These are phyloP conservation scores for Wickerhamomyces ciferrii DNA, from an alignment of 805 yeast genomes.

Conservation along the genomic window DNA sequence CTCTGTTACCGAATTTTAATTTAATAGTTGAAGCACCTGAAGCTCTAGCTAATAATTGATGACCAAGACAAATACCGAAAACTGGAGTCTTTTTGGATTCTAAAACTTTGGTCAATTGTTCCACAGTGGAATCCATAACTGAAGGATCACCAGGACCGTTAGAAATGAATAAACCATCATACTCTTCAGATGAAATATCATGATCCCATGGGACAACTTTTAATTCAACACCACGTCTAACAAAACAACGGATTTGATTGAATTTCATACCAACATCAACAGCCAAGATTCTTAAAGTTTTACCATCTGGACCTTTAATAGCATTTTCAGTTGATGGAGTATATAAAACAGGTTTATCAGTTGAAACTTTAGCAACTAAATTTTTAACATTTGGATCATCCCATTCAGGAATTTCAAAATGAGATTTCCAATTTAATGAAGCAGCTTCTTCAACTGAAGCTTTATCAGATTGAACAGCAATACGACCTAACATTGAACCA, in stretches of 20 bases:
- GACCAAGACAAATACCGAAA: slow-evolving; percentile 98
- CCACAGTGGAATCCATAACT: slow-evolving; percentile 65
- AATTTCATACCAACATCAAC: slow-evolving; percentile 97
- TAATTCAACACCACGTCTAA: slow-evolving; percentile 92
- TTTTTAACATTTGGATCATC: slow-evolving; percentile 88
- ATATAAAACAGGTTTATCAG: slow-evolving; percentile 69
- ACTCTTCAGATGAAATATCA: slow-evolving; percentile 73
- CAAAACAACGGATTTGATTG: slow-evolving; percentile 96
- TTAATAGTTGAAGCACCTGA: slow-evolving; percentile 90
- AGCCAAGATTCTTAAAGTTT: slow-evolving; percentile 76
- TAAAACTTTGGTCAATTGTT: slow-evolving; percentile 51
- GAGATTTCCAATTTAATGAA: slow-evolving; percentile 49
- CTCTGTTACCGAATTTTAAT: slow-evolving; percentile 97
- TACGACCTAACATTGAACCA: slow-evolving; percentile 92
- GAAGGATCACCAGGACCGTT: slow-evolving; percentile 99
- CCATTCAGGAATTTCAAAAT: slow-evolving; percentile 81
- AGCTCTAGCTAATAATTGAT: slow-evolving; percentile 93
- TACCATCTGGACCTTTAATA: slow-evolving; percentile 65
- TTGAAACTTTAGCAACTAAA: slow-evolving; percentile 88
- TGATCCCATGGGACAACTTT: slow-evolving; percentile 95
- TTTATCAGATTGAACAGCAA: slow-evolving; percentile 52
- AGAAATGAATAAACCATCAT: slow-evolving; percentile 93
- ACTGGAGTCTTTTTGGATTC: slow-evolving; percentile 75
- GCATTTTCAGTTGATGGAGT: slow-evolving; percentile 55
- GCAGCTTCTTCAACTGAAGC: slow-evolving; percentile 25